phyloP scores from a whole-genome alignment of 495 filamentous ascomycete species.

The Hypomontagnella monticulosa region DNA sequence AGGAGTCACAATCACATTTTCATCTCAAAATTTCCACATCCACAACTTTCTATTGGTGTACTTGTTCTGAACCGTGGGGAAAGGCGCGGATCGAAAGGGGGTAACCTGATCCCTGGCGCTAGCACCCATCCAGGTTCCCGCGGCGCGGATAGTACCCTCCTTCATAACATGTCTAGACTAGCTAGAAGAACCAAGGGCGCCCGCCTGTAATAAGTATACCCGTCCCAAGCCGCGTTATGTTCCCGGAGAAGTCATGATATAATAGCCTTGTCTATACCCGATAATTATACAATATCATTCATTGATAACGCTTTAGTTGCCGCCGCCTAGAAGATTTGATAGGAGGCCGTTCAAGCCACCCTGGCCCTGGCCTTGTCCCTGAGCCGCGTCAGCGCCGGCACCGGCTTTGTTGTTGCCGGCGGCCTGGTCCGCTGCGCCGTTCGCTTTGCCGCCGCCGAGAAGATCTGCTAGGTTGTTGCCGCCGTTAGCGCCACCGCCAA shows the following conservation, averaged over 20 bases:
- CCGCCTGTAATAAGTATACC: background rate
- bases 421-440: slow-evolving; percentile 1
- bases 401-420: no score
- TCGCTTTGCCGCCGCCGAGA: slow-evolving; percentile 16
- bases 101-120: slow-evolving; percentile 8
- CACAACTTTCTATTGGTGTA: slow-evolving; percentile 35
- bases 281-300: slow-evolving; percentile 30
- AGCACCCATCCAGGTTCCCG: background rate
- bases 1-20: background rate
- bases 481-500: slow-evolving; percentile 21
- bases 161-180: slow-evolving; percentile 43
- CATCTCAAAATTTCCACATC: slow-evolving; percentile 29
- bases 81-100: slow-evolving; percentile 10
- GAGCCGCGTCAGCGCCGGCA: slow-evolving; percentile 1
- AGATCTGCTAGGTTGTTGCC: slow-evolving; percentile 19
- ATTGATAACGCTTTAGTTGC: no score
- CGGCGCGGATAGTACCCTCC: slow-evolving; percentile 19
- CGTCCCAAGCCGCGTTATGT: slow-evolving; percentile 9
- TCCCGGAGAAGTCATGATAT: slow-evolving; percentile 8
- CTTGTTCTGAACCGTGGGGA: slow-evolving; percentile 18
- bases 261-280: slow-evolving; percentile 22
- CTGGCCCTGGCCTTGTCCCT: slow-evolving; percentile 17
- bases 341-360: slow-evolving; percentile 15
- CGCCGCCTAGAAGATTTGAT: slow-evolving; percentile 18
- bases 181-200: slow-evolving; percentile 32